Conservation (phyloP, 2,329 filamentous ascomycete genomes). For the Arthrocladium fulminans region DNA sequence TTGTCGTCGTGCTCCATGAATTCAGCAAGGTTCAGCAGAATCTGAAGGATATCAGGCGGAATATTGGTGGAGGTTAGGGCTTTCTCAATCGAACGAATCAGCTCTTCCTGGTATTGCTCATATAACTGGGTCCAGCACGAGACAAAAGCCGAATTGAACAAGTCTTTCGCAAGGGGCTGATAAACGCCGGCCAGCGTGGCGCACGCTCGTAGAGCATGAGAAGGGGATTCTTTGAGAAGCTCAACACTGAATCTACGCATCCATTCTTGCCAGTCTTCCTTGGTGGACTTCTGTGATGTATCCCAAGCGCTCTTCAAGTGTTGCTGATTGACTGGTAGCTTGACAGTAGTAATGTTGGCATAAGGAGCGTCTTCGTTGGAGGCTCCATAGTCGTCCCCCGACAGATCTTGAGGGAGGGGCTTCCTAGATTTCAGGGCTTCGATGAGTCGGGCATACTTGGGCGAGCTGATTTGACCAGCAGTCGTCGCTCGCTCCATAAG, state of each 20-base stretch:
- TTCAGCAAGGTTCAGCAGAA: conserved; percentile 89
- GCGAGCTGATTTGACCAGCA: conserved; percentile 71
- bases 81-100: conserved; percentile 90
- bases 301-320: conserved; percentile 97
- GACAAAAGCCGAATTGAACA: conserved; percentile 98
- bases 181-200: conserved; percentile 86
- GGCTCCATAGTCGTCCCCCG: conserved; percentile 72
- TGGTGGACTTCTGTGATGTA: conserved; percentile 89
- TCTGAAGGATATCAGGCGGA: conserved; percentile 86
- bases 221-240: conserved; percentile 86
- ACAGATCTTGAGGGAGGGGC: conserved; percentile 87
- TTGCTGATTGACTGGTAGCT: conserved; percentile 93
- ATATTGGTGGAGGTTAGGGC: conserved; percentile 93
- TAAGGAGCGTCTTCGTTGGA: conserved; percentile 59
- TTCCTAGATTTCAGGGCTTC: conserved; percentile 92
- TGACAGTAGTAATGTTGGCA: conserved; percentile 52
- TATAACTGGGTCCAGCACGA: conserved; percentile 98
- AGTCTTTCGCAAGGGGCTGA: conserved; percentile 76
- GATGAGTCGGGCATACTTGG: conserved; percentile 85
- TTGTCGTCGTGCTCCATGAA: conserved; percentile 99
- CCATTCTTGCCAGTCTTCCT: conserved; percentile 99
- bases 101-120: conserved; percentile 91
- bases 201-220: conserved; percentile 87
- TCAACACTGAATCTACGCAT: conserved; percentile 94
- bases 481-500: conserved; percentile 82